Base-by-base conservation (phyloP, 2,329 filamentous ascomycete genomes). In the Sphaerulina populicola region DNA sequence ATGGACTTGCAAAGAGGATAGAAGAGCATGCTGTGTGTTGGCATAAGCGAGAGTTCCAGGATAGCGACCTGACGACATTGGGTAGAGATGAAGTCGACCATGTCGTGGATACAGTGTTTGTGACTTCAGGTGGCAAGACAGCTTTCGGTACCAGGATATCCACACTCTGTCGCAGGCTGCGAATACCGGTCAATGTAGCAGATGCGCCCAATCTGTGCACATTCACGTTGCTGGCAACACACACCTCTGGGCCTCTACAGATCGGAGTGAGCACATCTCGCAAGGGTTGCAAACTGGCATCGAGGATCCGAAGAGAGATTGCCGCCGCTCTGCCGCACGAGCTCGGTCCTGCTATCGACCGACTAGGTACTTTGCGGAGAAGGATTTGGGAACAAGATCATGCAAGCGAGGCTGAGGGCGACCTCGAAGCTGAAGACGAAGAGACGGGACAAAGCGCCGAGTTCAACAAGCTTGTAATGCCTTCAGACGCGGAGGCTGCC, bases 241-340 rank as follows among this genome's bases (percentile, higher is more conserved):
- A 97, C 68, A 82, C 80, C 49, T 90, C 96, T 64, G 93, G 93
- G 0, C 91, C 93, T 8, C 76, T 98, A 37, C 93, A 97, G 66
- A 85, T 98, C 54, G 93, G 93, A 55, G 86, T 98, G 52, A 97
- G 93, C 2, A 97, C 93, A 0, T 96, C 94, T 52, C 91, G 93
- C 15, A 84, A 86, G 61, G 93, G 93, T 1, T 97, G 93, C 74
- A 96, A 95, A 70, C 78, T 98, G 29, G 88, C 93, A 5, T 88
- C 88, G 8, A 79, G 93, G 23, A 88, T 98, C 62, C 81, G 90
- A 12, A 80, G 93, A 51, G 93, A 97, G 63, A 86, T 98, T 54
- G 86, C 88, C 2, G 79, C 89, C 0, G 81, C 82, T 0, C 75
- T 98, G 2, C 93, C 93, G 0, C 67, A 75, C 1, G 77, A 85